These are phyloP conservation scores for Hemerocallis citrina DNA, from an alignment of 106 monocot species.

Conservation along the genomic window DNA sequence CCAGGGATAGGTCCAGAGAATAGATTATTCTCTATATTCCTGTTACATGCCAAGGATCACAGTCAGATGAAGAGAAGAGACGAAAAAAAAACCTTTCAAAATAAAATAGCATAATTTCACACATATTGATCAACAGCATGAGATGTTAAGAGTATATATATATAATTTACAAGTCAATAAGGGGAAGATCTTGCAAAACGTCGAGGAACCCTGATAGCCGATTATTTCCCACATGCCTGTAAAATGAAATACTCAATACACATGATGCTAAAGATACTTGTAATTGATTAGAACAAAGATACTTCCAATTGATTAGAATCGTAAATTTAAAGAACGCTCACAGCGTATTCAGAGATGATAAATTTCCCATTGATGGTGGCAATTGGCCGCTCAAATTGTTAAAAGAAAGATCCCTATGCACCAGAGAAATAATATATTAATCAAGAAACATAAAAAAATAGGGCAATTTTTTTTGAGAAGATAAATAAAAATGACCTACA, in stretches of 20 bases:
- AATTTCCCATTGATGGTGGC: slow-evolving; percentile 61
- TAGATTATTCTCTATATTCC: no score
- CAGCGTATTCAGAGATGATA: slow-evolving; percentile 69
- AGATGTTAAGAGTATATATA: background rate
- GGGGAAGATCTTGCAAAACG: slow-evolving; percentile 79
- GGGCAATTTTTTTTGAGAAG: background rate
- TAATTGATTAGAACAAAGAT: no score
- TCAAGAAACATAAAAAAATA: background rate
- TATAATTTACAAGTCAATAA: slow-evolving; percentile 63
- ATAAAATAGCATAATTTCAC: no score
- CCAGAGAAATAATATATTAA: slow-evolving; percentile 2
- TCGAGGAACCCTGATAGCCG: slow-evolving; percentile 66
- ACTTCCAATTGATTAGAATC: background rate
- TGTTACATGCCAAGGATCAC: no score
- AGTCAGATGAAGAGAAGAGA: no score
- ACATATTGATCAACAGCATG: background rate
- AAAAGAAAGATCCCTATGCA: slow-evolving; percentile 65
- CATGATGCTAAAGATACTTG: background rate
- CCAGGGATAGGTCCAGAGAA: no score
- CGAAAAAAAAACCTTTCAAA: no score
- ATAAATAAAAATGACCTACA: slow-evolving; percentile 40
- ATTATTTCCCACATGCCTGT: slow-evolving; percentile 84
- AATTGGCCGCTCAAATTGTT: slow-evolving; percentile 76
- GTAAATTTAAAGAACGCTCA: slow-evolving; percentile 25
- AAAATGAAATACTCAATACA: slow-evolving; percentile 1